phyloP scores from a whole-genome alignment of 495 filamentous ascomycete genomes.

The Daldinia loculata region DNA sequence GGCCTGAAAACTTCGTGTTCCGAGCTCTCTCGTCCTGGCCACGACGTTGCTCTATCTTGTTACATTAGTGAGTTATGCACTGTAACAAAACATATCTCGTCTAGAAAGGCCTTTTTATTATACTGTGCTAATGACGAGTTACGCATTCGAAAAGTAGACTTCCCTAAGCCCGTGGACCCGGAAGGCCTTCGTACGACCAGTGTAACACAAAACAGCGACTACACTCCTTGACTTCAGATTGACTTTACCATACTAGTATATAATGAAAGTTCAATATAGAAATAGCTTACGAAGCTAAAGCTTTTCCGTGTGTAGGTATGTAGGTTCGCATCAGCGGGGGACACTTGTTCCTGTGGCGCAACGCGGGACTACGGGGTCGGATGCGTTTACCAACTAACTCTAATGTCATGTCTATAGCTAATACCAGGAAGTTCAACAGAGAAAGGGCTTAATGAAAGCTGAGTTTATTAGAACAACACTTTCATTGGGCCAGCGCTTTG shows the following conservation, averaged over 20 bases:
- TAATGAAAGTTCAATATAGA: not conserved
- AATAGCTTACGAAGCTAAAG: not conserved
- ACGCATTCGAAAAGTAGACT: not conserved
- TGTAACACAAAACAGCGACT: not conserved
- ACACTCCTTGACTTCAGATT: not conserved
- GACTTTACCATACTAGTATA: not conserved
- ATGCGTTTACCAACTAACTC: not conserved
- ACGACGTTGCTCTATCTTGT: slow-evolving; percentile 13
- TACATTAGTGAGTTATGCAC: slow-evolving; percentile 7
- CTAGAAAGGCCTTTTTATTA: not conserved
- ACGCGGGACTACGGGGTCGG: not conserved
- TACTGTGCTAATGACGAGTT: slow-evolving; percentile 1
- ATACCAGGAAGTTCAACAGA: not conserved
- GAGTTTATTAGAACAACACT: not conserved
- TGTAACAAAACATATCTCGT: not conserved
- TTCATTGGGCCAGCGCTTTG: not conserved
- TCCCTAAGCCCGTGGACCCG: not conserved
- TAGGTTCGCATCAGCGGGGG: not conserved
- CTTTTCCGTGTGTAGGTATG: not conserved
- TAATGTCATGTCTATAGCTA: not conserved
- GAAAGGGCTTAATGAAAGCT: not conserved
- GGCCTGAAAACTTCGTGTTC: slow-evolving; percentile 36
- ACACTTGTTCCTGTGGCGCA: not conserved
- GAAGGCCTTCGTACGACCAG: not conserved
- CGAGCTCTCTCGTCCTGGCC: slow-evolving; percentile 8